A percentile compares a stretch with the other conserved stretches of the same genome.
These are phyloP conservation scores for Aspergillus nomiae DNA, from an alignment of 2,329 filamentous ascomycete genomes.

Conservation along the genomic window DNA sequence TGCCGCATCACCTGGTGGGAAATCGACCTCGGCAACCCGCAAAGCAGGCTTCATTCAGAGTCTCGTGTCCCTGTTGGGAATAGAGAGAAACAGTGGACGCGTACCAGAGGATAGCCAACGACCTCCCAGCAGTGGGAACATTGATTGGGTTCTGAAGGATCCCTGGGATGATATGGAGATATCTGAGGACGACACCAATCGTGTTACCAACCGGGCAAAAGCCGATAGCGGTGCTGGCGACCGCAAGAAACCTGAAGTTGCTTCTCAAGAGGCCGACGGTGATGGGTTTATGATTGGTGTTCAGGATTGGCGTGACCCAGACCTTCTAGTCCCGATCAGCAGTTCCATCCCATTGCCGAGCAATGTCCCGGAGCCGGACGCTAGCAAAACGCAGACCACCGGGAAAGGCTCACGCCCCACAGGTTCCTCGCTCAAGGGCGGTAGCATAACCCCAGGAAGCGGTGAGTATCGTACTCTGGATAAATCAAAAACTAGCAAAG, in stretches of 20 bases:
- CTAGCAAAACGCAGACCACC: constrained; percentile 32
- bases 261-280: constrained; percentile 36
- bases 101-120: constrained; percentile 58
- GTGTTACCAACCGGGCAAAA: constrained; percentile 19
- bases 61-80: constrained; percentile 47
- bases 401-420: constrained; percentile 33
- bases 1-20: constrained; percentile 19
- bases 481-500: constrained; percentile 25
- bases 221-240: constrained; percentile 15
- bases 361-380: constrained; percentile 25
- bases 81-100: constrained; percentile 34
- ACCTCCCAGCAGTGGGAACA: constrained; percentile 71
- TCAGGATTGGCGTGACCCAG: constrained; percentile 82
- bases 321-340: constrained; percentile 58
- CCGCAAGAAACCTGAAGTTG: constrained; percentile 25
- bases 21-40: constrained; percentile 19
- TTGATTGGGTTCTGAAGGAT: constrained; percentile 72
- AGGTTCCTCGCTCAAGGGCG: constrained; percentile 56
- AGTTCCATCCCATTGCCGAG: constrained; percentile 27
- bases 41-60: constrained; percentile 44
- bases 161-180: constrained; percentile 61
- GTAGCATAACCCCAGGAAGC: constrained; percentile 71
- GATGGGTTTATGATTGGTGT: constrained; percentile 81
- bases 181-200: constrained; percentile 6
- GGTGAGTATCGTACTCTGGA: constrained; percentile 64